Evolutionary conservation across 805 yeast species (phyloP).

Genomic region (Kluyveromyces lactis): DNA sequence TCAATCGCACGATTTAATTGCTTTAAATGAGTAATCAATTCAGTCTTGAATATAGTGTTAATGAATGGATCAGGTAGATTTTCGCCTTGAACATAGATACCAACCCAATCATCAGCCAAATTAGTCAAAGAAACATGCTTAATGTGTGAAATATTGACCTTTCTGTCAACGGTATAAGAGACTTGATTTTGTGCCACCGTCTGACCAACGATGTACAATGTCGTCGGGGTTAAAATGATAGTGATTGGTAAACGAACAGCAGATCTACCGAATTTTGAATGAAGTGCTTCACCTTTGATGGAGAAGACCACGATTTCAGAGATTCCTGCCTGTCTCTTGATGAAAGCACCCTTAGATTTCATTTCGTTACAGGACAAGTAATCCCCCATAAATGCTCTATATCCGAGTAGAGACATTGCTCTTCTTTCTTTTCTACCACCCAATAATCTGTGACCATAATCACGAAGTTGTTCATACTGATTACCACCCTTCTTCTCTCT

Average conservation of each 20-base stretch:
- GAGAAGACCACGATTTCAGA: slow-evolving; percentile 70
- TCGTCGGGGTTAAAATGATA: slow-evolving; percentile 55
- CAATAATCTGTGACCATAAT: slow-evolving; percentile 65
- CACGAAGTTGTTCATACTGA: slow-evolving; percentile 76
- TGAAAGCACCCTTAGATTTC: slow-evolving; percentile 68
- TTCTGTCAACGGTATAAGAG: slow-evolving; percentile 51
- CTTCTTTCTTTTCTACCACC: slow-evolving; percentile 82
- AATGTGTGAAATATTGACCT: slow-evolving; percentile 53
- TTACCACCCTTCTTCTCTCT: slow-evolving; percentile 74
- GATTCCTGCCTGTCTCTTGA: slow-evolving; percentile 62
- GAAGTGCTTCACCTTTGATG: slow-evolving; percentile 68
- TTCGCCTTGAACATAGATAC: slow-evolving; percentile 33
- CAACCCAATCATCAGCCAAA: slow-evolving; percentile 89
- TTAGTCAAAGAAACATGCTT: slow-evolving; percentile 59
- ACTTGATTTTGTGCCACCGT: slow-evolving; percentile 55
- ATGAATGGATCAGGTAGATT: slow-evolving; percentile 70
- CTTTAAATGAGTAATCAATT: slow-evolving; percentile 67
- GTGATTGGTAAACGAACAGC: slow-evolving; percentile 69
- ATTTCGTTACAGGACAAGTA: slow-evolving; percentile 76
- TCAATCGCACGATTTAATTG: slow-evolving; percentile 48
- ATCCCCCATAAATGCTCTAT: slow-evolving; percentile 90
- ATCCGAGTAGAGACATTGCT: slow-evolving; percentile 76
- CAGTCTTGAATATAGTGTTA: slow-evolving; percentile 82
- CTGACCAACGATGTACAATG: slow-evolving; percentile 67
- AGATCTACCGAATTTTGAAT: slow-evolving; percentile 87